Evolutionary conservation across 768 basidiomycete species (phyloP).

Genomic region (Boletales sp.): DNA sequence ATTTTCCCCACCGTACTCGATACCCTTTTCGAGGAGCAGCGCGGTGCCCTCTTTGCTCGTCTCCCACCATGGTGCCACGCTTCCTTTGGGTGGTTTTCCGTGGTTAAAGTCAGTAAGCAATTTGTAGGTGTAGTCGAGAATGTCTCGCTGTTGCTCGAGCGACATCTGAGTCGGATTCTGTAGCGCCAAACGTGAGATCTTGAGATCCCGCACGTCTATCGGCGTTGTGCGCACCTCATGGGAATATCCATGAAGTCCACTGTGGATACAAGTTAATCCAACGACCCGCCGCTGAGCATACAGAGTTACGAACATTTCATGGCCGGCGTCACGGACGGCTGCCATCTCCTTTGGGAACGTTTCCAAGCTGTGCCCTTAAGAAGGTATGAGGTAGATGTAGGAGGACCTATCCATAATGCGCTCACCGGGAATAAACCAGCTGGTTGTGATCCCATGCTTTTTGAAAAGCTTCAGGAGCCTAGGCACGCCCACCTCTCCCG

Average conservation of each 20-base stretch:
- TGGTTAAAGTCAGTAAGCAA: constrained; percentile 66
- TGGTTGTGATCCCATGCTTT: constrained; percentile 65
- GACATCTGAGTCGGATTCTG: constrained; percentile 61
- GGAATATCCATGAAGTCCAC: constrained; percentile 67
- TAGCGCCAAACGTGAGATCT: background rate
- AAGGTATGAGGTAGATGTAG: background rate
- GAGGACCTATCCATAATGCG: background rate
- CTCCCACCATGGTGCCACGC: constrained; percentile 82
- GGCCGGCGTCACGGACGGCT: constrained; percentile 66
- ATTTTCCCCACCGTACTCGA: constrained; percentile 57
- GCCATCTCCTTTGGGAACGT: constrained; percentile 72
- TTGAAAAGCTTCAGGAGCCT: constrained; percentile 68
- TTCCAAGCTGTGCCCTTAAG: constrained; percentile 62
- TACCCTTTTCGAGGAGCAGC: constrained; percentile 65
- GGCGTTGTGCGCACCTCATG: constrained; percentile 47
- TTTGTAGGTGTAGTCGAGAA: constrained; percentile 61
- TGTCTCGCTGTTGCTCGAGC: constrained; percentile 65
- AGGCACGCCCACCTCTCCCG: constrained; percentile 69
- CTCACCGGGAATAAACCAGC: constrained; percentile 73
- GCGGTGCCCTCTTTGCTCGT: constrained; percentile 62
- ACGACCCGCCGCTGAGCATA: background rate
- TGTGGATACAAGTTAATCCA: constrained; percentile 16
- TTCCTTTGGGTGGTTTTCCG: constrained; percentile 55
- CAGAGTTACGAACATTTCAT: constrained; percentile 51
- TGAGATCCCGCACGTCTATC: background rate